Conservation (phyloP, 345 rosid genomes). For the Acer saccharum region DNA sequence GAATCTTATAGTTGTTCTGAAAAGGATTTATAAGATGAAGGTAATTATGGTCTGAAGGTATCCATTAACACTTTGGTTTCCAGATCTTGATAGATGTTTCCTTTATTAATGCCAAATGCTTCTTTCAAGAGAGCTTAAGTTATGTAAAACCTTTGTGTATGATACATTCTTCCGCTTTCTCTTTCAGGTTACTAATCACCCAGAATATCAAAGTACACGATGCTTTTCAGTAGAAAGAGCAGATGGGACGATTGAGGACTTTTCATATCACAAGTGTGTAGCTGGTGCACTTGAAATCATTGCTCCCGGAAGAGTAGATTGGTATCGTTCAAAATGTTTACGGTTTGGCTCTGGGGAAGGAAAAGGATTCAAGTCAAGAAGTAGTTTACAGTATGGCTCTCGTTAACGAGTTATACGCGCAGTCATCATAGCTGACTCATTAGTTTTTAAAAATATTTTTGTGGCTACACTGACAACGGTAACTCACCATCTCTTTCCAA, state of each 20-base stretch:
- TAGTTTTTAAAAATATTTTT: background rate
- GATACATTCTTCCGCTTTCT: slow-evolving; percentile 1
- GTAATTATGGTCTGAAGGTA: background rate
- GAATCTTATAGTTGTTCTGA: background rate
- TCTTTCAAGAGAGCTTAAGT: background rate
- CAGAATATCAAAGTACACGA: slow-evolving; percentile 50
- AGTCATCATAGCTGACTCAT: slow-evolving; percentile 5
- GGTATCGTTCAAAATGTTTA: slow-evolving; percentile 46
- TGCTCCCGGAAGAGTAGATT: slow-evolving; percentile 57
- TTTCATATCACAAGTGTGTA: slow-evolving; percentile 86
- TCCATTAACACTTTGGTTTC: background rate
- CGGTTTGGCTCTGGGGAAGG: slow-evolving; percentile 7
- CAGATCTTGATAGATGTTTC: background rate
- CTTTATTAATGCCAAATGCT: background rate
- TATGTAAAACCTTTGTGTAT: background rate
- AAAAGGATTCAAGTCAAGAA: background rate
- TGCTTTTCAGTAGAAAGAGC: slow-evolving; percentile 72
- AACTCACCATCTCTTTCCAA: slow-evolving; percentile 6
- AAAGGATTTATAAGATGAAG: background rate
- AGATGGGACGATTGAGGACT: slow-evolving; percentile 78
- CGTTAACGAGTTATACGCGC: background rate
- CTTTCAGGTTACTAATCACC: slow-evolving; percentile 65
- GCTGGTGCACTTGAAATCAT: slow-evolving; percentile 68
- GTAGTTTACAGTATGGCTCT: background rate
- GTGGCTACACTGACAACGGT: slow-evolving; percentile 5